phyloP scores from a whole-genome alignment of 2,329 filamentous ascomycete genomes.

The Neofusicoccum ribis region DNA sequence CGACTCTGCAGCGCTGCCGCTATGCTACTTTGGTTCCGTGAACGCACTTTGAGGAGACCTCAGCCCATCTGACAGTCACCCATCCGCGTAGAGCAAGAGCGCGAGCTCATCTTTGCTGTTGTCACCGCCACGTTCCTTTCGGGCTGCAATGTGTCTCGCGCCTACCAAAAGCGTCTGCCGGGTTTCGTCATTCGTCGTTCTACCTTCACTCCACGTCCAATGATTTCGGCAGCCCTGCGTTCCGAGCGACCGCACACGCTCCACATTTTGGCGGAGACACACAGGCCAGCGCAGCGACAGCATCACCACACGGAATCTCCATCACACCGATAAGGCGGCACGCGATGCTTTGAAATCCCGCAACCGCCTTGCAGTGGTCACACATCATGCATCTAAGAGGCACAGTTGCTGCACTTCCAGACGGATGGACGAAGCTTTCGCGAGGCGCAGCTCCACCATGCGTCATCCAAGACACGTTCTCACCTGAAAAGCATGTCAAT shows the following conservation, averaged over 20 bases:
- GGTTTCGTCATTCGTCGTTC: background rate
- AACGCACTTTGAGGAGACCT: background rate
- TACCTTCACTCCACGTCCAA: conserved; percentile 8
- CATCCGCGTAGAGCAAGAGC: background rate
- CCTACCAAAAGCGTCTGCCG: background rate
- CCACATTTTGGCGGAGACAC: conserved; percentile 4
- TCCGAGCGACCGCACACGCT: background rate
- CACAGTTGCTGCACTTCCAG: background rate
- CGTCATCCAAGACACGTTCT: background rate
- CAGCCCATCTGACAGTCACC: background rate
- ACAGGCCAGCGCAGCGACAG: conserved; percentile 10
- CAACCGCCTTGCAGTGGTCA: background rate
- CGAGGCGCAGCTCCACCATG: background rate
- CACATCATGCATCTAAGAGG: background rate
- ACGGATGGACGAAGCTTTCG: background rate
- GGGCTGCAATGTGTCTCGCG: background rate
- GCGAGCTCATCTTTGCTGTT: background rate
- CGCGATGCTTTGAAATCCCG: conserved; percentile 4
- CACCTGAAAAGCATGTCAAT: background rate
- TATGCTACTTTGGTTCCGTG: background rate
- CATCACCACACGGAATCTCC: background rate
- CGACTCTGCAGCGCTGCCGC: background rate
- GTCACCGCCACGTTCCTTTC: background rate
- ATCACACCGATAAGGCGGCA: background rate
- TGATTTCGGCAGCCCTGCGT: background rate